Percentiles rank a stretch among this genome's conserved stretches.
phyloP scores from a whole-genome alignment of 2,329 filamentous ascomycete genomes.

The Exophiala phaeomuriformis region DNA sequence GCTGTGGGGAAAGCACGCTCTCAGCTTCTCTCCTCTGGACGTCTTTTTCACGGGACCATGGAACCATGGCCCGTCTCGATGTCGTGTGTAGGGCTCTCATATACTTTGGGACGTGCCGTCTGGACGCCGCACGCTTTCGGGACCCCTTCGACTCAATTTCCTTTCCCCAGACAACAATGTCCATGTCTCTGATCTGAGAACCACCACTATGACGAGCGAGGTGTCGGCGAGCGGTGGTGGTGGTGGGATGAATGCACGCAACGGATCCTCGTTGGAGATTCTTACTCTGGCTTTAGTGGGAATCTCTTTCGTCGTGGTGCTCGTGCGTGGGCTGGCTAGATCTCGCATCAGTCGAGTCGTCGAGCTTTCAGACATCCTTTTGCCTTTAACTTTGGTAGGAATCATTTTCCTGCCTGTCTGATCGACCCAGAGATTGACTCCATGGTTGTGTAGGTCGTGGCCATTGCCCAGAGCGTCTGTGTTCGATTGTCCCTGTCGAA shows the following conservation, averaged over 20 bases:
- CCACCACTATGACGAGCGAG: constrained; percentile 7
- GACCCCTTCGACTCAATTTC: constrained; percentile 1
- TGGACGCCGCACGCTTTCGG: neutral
- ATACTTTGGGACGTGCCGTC: constrained; percentile 6
- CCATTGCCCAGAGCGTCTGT: constrained; percentile 2
- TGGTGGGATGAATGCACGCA: constrained; percentile 3
- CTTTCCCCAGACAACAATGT: constrained; percentile 1
- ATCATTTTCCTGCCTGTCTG: neutral
- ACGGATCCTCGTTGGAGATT: constrained; percentile 8
- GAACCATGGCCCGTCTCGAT: neutral
- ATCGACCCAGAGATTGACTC: neutral
- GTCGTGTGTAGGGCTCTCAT: constrained; percentile 1
- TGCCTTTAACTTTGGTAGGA: constrained; percentile 13
- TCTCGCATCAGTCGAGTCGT: constrained; percentile 5
- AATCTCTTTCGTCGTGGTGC: constrained; percentile 10
- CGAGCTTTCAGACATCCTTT: constrained; percentile 12
- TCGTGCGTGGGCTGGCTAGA: constrained; percentile 9
- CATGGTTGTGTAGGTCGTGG: constrained; percentile 4
- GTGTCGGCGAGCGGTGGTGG: constrained; percentile 4
- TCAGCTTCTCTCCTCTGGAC: neutral
- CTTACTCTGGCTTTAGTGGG: constrained; percentile 8
- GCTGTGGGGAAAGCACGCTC: neutral
- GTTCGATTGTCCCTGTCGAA: constrained; percentile 8
- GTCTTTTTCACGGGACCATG: neutral
- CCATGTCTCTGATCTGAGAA: neutral